A percentile compares a stretch with the other conserved stretches of the same genome.
phyloP scores from a whole-genome alignment of 2,329 filamentous ascomycete genomes.

The Blumeria hordei region DNA sequence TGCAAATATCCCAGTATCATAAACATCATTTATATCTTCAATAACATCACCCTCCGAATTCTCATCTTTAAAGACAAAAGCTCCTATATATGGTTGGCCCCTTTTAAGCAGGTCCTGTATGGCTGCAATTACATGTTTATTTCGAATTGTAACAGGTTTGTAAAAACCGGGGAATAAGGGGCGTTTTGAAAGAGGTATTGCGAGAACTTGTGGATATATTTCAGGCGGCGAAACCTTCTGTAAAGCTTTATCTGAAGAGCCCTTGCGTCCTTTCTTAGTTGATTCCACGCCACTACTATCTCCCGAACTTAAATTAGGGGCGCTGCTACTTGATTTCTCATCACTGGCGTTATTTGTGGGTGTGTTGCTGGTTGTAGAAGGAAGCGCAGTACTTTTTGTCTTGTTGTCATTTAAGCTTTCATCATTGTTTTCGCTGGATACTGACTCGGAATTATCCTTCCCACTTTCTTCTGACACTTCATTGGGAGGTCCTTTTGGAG shows the following conservation, averaged over 20 bases:
- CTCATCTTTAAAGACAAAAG: conserved; percentile 92
- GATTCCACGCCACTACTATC: conserved; percentile 25
- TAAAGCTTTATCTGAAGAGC: conserved; percentile 44
- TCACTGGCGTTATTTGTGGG: not conserved
- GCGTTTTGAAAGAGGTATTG: conserved; percentile 81
- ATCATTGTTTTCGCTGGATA: conserved; percentile 17
- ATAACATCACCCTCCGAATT: conserved; percentile 86
- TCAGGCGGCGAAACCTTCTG: conserved; percentile 81
- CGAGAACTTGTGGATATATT: conserved; percentile 91
- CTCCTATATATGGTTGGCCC: conserved; percentile 90
- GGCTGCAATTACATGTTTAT: conserved; percentile 71
- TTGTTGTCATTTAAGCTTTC: conserved; percentile 20
- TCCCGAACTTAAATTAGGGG: conserved; percentile 9
- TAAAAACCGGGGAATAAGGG: conserved; percentile 96
- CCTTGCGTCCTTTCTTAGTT: conserved; percentile 47
- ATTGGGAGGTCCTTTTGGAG: conserved; percentile 14
- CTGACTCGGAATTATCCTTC: conserved; percentile 14
- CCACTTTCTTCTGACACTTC: conserved; percentile 20
- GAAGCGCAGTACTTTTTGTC: conserved; percentile 9
- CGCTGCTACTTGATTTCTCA: conserved; percentile 7
- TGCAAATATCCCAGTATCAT: conserved; percentile 90
- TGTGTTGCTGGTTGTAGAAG: conserved; percentile 4
- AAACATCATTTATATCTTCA: conserved; percentile 69
- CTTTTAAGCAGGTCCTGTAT: conserved; percentile 94
- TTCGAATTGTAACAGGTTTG: conserved; percentile 91